Conservation (phyloP, 2,329 filamentous ascomycete species). For the Cercospora sp. region DNA sequence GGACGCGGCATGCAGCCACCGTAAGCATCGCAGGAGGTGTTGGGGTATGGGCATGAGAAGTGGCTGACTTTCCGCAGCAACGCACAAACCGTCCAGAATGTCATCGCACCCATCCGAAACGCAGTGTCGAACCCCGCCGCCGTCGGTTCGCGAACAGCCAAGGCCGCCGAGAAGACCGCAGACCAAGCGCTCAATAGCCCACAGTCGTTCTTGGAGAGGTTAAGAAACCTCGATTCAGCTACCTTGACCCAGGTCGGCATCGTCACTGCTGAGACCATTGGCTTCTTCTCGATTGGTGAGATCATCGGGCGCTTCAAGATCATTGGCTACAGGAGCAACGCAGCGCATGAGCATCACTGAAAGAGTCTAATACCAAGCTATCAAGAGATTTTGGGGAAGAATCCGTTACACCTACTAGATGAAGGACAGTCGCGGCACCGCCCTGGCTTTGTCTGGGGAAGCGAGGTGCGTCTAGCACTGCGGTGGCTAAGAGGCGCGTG, state of each 20-base stretch:
- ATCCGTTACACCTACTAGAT: constrained; percentile 19
- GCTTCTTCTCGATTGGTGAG: constrained; percentile 97
- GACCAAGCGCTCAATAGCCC: constrained; percentile 58
- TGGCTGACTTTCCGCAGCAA: constrained; percentile 54
- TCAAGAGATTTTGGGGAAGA: neutral
- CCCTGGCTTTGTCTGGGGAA: constrained; percentile 8
- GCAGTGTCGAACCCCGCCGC: constrained; percentile 67
- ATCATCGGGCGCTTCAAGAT: constrained; percentile 96
- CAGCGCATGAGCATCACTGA: constrained; percentile 29
- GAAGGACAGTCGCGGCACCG: constrained; percentile 8
- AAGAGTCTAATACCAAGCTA: constrained; percentile 3
- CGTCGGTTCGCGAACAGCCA: constrained; percentile 46
- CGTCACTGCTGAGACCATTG: constrained; percentile 79
- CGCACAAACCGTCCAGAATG: constrained; percentile 78
- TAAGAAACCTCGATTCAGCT: constrained; percentile 69
- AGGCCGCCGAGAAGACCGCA: constrained; percentile 43
- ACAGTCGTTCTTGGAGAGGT: constrained; percentile 53
- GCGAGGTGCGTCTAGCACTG: constrained; percentile 13
- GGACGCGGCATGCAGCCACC: constrained; percentile 91
- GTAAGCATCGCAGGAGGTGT: constrained; percentile 60
- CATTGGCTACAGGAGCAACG: constrained; percentile 68
- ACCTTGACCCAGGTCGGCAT: constrained; percentile 75
- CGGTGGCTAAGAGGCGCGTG: constrained; percentile 24
- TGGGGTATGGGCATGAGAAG: constrained; percentile 17
- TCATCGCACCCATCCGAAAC: constrained; percentile 75